Conservation (phyloP, 2,329 filamentous ascomycete species). For the Alternaria novae-zelandiae region DNA sequence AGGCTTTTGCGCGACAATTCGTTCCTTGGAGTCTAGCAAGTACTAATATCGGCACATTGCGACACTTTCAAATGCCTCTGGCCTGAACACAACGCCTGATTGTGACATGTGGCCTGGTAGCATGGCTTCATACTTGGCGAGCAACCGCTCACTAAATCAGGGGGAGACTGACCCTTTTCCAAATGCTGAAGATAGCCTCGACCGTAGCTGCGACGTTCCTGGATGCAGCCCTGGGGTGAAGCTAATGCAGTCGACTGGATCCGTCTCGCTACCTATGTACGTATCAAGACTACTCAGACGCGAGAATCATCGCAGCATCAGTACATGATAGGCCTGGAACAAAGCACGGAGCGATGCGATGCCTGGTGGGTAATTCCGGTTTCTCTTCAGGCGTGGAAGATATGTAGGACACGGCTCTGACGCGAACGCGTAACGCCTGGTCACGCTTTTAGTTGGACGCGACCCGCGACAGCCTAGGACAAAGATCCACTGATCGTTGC, state of each 20-base stretch:
- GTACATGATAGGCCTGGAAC: not conserved
- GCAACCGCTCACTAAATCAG: not conserved
- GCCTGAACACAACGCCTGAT: not conserved
- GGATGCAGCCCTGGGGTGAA: not conserved
- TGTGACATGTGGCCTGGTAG: not conserved
- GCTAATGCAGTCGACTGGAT: conserved; percentile 11
- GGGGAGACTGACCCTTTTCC: not conserved
- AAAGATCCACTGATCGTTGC: conserved; percentile 23
- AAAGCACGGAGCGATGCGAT: not conserved
- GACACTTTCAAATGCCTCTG: not conserved
- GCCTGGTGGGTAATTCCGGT: not conserved
- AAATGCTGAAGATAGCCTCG: not conserved
- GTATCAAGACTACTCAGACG: not conserved
- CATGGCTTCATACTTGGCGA: not conserved
- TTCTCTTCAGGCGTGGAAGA: not conserved
- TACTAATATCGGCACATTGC: not conserved
- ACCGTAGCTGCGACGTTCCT: conserved; percentile 1
- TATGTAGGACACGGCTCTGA: not conserved
- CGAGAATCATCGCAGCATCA: not conserved
- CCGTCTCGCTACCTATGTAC: conserved; percentile 3
- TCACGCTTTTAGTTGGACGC: conserved; percentile 19
- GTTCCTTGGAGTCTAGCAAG: not conserved
- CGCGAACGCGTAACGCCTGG: conserved; percentile 25
- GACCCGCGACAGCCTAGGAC: conserved; percentile 12
- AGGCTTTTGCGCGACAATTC: not conserved